Base-by-base conservation (phyloP, 2,329 filamentous ascomycete species). In the Nemania abortiva region DNA sequence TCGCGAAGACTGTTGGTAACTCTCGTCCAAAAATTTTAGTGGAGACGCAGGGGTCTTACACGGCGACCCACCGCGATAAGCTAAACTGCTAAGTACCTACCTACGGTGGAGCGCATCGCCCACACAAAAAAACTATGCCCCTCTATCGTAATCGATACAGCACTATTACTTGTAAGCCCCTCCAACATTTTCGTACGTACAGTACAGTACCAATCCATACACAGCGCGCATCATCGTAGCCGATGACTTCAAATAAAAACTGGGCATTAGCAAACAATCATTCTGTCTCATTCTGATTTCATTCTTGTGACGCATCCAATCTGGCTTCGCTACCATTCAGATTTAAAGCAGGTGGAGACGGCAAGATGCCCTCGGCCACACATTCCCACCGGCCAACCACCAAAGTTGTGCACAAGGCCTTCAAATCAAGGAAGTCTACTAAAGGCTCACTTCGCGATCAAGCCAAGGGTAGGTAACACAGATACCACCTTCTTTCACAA, bases 321-420 rank as follows among this genome's bases (percentile, higher is more conserved):
- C 82, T 91, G 89, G 89, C 86, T 83, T 91, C 91, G 64, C 82
- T 94, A 82, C 93, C 95, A 2, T 97, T 91, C 79, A 87, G 95
- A 82, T 97, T 97, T 84, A 97, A 97, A 86, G 92, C 91, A 81
- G 91, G 92, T 79, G 85, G 89, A 81, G 85, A 86, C 81, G 86
- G 86, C 63, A 92, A 88, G 76, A 96, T 96, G 93, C 90, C 92
- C 78, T 88, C 89, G 82, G 85, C 87, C 78, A 83, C 84, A 74
- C 94, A 98, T 82, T 95, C 95, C 79, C 96, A 99, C 82, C 89
- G 95, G 80, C 93, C 93, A 78, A 98, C 95, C 67, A 97, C 95
- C 63, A 99, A 98, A 86, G 85, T 89, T 77, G 84, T 88, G 73
- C 90, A 97, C 83, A 99, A 99, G 85, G 81, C 91, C 29, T 99